A percentile compares a stretch with the other conserved stretches of the same genome.
Evolutionary conservation across 1,284 basidiomycete species (phyloP).

Genomic region (Malassezia equina): DNA sequence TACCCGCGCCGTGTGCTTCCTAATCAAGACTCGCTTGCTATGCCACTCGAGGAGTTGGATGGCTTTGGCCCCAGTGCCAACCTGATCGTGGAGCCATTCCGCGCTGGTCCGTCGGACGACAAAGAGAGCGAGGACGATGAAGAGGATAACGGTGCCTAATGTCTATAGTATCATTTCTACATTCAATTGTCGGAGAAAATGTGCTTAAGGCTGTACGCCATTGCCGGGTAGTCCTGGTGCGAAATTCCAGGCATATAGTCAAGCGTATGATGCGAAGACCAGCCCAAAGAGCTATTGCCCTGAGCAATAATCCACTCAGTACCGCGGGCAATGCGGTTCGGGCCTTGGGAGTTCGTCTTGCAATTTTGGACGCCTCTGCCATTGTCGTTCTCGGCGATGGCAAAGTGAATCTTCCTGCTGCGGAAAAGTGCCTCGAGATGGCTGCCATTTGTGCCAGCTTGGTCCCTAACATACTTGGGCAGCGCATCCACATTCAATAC

Average conservation of each 20-base stretch:
- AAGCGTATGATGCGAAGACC: conserved; percentile 25
- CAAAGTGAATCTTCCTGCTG: conserved; percentile 28
- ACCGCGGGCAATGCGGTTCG: conserved; percentile 36
- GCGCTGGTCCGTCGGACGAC: conserved; percentile 12
- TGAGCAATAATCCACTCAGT: conserved; percentile 28
- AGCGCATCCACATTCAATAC: conserved; percentile 13
- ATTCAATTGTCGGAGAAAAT: background rate
- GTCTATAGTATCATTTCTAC: background rate
- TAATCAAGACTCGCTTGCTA: background rate
- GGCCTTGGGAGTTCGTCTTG: conserved; percentile 29
- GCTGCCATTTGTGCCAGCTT: conserved; percentile 20
- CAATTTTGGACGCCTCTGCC: conserved; percentile 32
- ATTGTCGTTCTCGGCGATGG: conserved; percentile 31
- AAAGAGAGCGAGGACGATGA: conserved; percentile 18
- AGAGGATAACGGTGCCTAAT: background rate
- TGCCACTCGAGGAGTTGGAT: conserved; percentile 20
- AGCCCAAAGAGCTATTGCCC: conserved; percentile 15
- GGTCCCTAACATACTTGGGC: conserved; percentile 17
- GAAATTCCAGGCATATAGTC: conserved; percentile 32
- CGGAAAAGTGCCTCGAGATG: conserved; percentile 22
- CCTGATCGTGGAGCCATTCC: conserved; percentile 30
- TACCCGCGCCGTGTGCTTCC: conserved; percentile 24
- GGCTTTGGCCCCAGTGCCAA: conserved; percentile 27
- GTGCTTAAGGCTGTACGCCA: background rate
- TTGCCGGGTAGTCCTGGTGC: conserved; percentile 34